phyloP scores from a whole-genome alignment of 768 basidiomycete species.

The Chalciporus sphaerocephalus region DNA sequence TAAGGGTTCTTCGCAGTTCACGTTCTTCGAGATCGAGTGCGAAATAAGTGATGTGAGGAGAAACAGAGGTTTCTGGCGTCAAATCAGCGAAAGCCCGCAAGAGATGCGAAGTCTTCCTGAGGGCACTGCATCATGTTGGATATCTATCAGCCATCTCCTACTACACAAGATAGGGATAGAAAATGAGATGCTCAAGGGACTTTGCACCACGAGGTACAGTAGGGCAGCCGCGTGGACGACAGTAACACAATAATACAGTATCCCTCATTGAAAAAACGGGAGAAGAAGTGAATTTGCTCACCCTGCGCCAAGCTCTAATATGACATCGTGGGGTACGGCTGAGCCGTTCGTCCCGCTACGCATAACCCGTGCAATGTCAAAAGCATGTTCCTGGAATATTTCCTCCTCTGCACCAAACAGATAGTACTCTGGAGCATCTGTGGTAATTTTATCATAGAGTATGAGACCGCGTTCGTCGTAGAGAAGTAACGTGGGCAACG shows the following conservation, averaged over 20 bases:
- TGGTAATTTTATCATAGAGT: slow-evolving; percentile 84
- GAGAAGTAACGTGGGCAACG: slow-evolving; percentile 75
- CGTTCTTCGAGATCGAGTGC: slow-evolving; percentile 89
- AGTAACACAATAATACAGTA: too few species aligned
- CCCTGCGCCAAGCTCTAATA: slow-evolving; percentile 95
- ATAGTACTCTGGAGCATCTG: slow-evolving; percentile 79
- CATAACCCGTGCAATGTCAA: slow-evolving; percentile 75
- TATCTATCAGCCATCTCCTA: slow-evolving; percentile 8
- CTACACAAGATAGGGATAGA: not conserved
- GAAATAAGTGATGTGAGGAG: slow-evolving; percentile 71
- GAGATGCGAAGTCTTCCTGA: slow-evolving; percentile 87
- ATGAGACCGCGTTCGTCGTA: slow-evolving; percentile 85
- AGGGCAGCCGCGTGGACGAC: not conserved
- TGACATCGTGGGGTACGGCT: slow-evolving; percentile 44
- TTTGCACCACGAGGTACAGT: not conserved
- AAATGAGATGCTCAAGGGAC: not conserved
- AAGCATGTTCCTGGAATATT: slow-evolving; percentile 67
- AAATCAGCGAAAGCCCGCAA: slow-evolving; percentile 63
- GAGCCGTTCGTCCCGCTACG: slow-evolving; percentile 35
- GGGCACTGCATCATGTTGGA: slow-evolving; percentile 45
- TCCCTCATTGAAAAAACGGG: not conserved
- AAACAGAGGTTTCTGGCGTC: slow-evolving; percentile 33
- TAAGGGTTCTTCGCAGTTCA: slow-evolving; percentile 79
- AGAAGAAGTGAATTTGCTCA: slow-evolving; percentile 37
- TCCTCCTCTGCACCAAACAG: slow-evolving; percentile 85